Evolutionary conservation across 2,329 filamentous ascomycete species (phyloP).

Genomic region (Colletotrichum magnum): DNA sequence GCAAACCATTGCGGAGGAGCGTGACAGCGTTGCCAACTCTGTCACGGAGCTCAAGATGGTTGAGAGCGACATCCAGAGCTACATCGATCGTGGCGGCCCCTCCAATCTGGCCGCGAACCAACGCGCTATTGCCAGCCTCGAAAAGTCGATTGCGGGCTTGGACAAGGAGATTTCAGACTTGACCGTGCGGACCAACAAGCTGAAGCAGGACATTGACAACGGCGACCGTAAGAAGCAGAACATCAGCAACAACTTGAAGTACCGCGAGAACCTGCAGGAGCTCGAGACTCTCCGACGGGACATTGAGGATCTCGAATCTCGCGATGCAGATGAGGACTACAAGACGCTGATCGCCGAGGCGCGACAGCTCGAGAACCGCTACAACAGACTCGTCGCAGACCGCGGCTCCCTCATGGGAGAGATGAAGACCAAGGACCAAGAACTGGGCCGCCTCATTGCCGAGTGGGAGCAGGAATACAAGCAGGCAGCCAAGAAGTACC

Average conservation of each 20-base stretch:
- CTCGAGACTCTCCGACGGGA: slow-evolving; percentile 77
- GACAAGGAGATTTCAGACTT: slow-evolving; percentile 79
- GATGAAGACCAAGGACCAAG: slow-evolving; percentile 87
- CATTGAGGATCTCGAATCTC: slow-evolving; percentile 80
- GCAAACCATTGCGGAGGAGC: slow-evolving; percentile 78
- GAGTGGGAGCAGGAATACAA: slow-evolving; percentile 93
- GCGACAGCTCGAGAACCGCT: slow-evolving; percentile 74
- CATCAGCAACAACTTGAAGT: slow-evolving; percentile 90
- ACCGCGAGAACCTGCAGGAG: slow-evolving; percentile 80
- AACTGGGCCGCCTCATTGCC: slow-evolving; percentile 78
- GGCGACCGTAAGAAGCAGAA: slow-evolving; percentile 87
- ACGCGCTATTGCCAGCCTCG: slow-evolving; percentile 76
- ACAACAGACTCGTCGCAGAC: slow-evolving; percentile 79
- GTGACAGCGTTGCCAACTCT: slow-evolving; percentile 79
- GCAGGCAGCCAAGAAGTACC: slow-evolving; percentile 84
- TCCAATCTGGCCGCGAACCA: slow-evolving; percentile 78
- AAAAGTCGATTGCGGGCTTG: slow-evolving; percentile 74
- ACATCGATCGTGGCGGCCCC: slow-evolving; percentile 82
- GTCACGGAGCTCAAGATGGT: slow-evolving; percentile 83
- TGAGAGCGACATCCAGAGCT: slow-evolving; percentile 83
- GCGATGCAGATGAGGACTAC: slow-evolving; percentile 88
- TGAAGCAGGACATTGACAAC: slow-evolving; percentile 83
- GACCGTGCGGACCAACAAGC: slow-evolving; percentile 79
- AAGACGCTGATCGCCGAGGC: slow-evolving; percentile 81
- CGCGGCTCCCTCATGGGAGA: slow-evolving; percentile 81